Conservation (phyloP, 1,139 yeast species). For the Hyphopichia pseudoburtonii region DNA sequence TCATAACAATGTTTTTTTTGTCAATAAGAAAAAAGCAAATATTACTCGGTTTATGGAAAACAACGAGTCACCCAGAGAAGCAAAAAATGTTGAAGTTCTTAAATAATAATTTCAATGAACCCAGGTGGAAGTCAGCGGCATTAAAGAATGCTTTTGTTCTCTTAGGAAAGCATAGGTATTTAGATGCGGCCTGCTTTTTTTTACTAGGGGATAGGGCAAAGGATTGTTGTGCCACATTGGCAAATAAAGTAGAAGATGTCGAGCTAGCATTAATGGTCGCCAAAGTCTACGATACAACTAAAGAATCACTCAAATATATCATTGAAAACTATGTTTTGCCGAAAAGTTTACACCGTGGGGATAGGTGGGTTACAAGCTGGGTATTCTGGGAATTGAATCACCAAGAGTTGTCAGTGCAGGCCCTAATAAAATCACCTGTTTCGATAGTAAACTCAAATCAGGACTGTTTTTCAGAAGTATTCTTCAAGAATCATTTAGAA, state of each 20-base stretch:
- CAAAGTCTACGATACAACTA: constrained; percentile 54
- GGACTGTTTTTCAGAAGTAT: constrained; percentile 21
- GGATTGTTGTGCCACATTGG: constrained; percentile 76
- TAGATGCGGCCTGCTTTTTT: constrained; percentile 90
- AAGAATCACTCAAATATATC: constrained; percentile 43
- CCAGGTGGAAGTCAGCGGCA: constrained; percentile 87
- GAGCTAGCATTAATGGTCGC: constrained; percentile 80
- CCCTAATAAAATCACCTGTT: constrained; percentile 58
- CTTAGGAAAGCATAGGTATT: constrained; percentile 80
- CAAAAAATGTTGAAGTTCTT: constrained; percentile 77
- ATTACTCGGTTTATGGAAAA: constrained; percentile 79
- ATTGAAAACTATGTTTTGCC: constrained; percentile 58
- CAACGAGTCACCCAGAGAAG: constrained; percentile 76
- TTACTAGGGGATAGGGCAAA: constrained; percentile 72
- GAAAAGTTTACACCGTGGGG: constrained; percentile 58
- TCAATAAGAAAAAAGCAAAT: constrained; percentile 79
- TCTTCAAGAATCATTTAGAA: constrained; percentile 18
- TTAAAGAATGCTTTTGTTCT: constrained; percentile 89
- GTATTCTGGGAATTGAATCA: constrained; percentile 66
- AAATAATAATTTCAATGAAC: constrained; percentile 68
- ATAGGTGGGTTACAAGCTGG: constrained; percentile 84
- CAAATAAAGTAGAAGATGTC: constrained; percentile 64
- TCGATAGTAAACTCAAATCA: constrained; percentile 33
- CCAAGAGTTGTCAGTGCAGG: constrained; percentile 58
- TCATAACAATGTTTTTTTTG: constrained; percentile 71